A percentile compares a stretch with the other conserved stretches of the same genome.
Evolutionary conservation across 2,329 filamentous ascomycete genomes (phyloP).

Genomic region (Colletotrichum trifolii): DNA sequence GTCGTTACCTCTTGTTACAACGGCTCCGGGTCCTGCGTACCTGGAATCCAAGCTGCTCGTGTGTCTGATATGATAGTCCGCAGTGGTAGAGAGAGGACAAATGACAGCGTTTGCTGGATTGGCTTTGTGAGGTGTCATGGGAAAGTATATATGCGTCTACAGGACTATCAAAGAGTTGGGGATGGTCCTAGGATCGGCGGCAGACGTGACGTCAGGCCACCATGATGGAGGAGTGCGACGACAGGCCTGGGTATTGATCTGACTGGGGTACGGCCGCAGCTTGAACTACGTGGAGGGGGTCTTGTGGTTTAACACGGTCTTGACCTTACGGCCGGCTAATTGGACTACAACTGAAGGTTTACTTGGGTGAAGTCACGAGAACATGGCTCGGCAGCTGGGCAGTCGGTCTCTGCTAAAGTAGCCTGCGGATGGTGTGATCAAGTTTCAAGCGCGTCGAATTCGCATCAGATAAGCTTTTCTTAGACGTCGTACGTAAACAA

Average conservation of each 20-base stretch:
- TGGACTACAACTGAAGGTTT: not conserved
- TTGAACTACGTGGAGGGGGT: slow-evolving; percentile 10
- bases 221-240: slow-evolving; percentile 21
- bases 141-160: slow-evolving; percentile 19
- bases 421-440: not conserved
- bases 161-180: slow-evolving; percentile 4
- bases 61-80: not conserved
- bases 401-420: not conserved
- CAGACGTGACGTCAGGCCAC: slow-evolving; percentile 32
- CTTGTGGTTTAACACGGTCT: not conserved
- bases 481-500: no score
- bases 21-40: not conserved
- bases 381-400: slow-evolving; percentile 1
- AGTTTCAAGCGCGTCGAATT: slow-evolving; percentile 12
- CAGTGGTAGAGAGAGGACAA: not conserved
- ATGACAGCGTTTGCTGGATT: no score
- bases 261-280: slow-evolving; percentile 10
- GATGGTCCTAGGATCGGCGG: slow-evolving; percentile 19
- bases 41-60: slow-evolving; percentile 7
- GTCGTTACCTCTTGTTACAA: not conserved
- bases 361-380: no score
- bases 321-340: not conserved
- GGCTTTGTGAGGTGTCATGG: not conserved
- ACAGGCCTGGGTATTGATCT: not conserved
- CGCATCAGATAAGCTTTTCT: slow-evolving; percentile 5